Evolutionary conservation across 345 rosid genomes (phyloP), one percentile per base, ranked within the genome.

Genomic region (Salix suchowensis): DNA sequence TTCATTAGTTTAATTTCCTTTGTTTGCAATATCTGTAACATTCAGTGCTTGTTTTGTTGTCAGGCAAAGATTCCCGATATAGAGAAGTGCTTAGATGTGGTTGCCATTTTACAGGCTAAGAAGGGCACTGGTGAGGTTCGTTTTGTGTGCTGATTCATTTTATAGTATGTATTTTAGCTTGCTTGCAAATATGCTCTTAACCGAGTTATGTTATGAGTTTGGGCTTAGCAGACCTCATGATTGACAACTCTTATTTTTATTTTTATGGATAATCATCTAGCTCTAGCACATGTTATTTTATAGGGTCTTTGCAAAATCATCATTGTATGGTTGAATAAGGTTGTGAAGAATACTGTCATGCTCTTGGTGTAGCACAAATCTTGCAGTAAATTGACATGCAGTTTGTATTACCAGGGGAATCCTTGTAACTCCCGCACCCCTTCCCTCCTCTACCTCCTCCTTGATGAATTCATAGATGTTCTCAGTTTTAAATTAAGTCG

Each of bases 51-150:
- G 21, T 82, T 70, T 11, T 77, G 75, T 62, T 79, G 28, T 64
- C 86, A 93, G 98, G 94, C 94, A 66, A 96, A 96, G 87, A 92
- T 87, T 80, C 99, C 97, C 74, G 99, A 88, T 83, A 96, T 91
- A 42, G 95, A 88, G 85, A 96, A 96, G 76, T 96, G 98, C 84
- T 86, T 96, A 72, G 94, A 91, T 80, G 88, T 89, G 46, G 95
- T 93, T 75, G 89, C 94, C 52, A 92, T 95, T 77, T 86, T 96
- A 81, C 84, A 85, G 82, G 94, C 96, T 73, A 93, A 87, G 94
- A 88, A 85, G 91, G 97, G 81, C 75, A 70, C 85, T 80, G 94
- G 93, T 87, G 94, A 96, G 97, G 97, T 96, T 86, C 68, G 93
- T 92, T 58, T 81, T 79, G 48, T 37, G 48, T 77, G 23, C 78